Conservation (phyloP, 768 basidiomycete genomes). For the Mycena crocata region DNA sequence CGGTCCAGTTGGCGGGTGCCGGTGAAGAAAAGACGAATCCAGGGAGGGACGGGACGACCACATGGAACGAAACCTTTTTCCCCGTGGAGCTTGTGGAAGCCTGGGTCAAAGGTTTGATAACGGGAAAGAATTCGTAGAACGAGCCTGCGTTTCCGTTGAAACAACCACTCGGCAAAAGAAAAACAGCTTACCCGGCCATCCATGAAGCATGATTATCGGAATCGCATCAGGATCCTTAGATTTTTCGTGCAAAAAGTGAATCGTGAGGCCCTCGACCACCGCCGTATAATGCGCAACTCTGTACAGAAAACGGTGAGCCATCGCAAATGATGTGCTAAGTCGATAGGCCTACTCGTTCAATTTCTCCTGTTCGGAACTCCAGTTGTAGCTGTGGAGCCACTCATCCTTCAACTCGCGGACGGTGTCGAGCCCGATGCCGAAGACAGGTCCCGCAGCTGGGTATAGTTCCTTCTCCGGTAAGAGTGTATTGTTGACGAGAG, state of each 20-base stretch:
- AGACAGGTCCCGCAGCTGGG: neutral
- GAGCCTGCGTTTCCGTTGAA: neutral
- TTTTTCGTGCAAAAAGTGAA: constrained; percentile 5
- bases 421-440: neutral
- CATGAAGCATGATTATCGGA: constrained; percentile 20
- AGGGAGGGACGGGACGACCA: constrained; percentile 18
- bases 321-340: neutral
- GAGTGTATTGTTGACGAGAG: neutral
- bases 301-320: no score
- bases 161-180: neutral
- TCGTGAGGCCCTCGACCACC: constrained; percentile 25
- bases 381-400: neutral
- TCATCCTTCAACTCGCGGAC: neutral
- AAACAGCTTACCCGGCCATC: constrained; percentile 17
- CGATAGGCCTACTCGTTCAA: constrained; percentile 6
- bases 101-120: neutral
- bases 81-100: neutral
- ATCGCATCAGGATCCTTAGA: constrained; percentile 6
- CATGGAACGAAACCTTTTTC: neutral
- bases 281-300: constrained; percentile 27
- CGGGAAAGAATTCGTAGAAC: neutral
- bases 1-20: constrained; percentile 27
- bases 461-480: constrained; percentile 11
- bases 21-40: constrained; percentile 32
- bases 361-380: constrained; percentile 7